phyloP scores from a whole-genome alignment of 257 asterid species.

The Capsicum rhomboideum region DNA sequence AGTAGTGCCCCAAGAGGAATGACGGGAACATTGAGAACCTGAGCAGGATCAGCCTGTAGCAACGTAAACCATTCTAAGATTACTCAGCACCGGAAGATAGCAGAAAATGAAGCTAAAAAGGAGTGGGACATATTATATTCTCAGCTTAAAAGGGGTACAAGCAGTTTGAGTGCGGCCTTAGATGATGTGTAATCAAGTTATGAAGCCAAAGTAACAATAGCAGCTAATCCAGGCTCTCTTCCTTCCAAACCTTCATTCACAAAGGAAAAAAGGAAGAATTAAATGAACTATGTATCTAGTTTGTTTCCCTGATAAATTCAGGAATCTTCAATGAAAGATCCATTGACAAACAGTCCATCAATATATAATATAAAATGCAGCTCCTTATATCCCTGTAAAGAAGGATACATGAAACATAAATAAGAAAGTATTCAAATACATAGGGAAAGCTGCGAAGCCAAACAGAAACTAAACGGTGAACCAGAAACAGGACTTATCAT shows the following conservation, averaged over 20 bases:
- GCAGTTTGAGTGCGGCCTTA: conserved; percentile 64
- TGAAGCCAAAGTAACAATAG: conserved; percentile 82
- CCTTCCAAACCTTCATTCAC: conserved; percentile 24
- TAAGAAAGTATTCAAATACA: not conserved
- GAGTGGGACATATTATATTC: not conserved
- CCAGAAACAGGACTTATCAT: not conserved
- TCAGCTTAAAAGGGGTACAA: conserved; percentile 77
- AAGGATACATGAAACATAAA: not conserved
- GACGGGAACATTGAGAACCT: conserved; percentile 85
- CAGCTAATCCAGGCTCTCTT: conserved; percentile 80
- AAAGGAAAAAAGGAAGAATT: not conserved
- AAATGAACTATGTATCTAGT: not conserved
- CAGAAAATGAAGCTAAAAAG: not conserved
- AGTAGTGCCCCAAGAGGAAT: conserved; percentile 87
- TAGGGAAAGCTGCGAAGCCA: not conserved
- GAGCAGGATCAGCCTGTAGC: conserved; percentile 94
- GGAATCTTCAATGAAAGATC: no score
- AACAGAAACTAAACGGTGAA: not conserved
- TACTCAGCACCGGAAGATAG: not conserved
- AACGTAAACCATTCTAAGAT: not conserved
- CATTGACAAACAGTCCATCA: not conserved
- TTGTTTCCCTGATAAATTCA: no score
- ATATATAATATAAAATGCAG: not conserved
- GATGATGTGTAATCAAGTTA: conserved; percentile 92
- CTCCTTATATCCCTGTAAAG: not conserved